phyloP scores from a whole-genome alignment of 140 eudicot species.

The Erigeron philadelphicus region DNA sequence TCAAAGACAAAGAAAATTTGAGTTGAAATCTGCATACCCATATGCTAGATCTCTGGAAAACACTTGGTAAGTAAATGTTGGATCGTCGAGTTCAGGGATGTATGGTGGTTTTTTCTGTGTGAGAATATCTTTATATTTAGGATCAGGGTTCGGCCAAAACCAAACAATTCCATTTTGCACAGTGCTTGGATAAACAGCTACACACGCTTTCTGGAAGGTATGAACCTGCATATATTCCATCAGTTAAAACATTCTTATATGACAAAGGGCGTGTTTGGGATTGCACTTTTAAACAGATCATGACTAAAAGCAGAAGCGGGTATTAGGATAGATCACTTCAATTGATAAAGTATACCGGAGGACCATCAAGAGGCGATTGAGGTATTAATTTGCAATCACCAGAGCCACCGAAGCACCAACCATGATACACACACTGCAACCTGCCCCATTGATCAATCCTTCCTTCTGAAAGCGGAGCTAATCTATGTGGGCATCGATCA shows the following conservation, averaged over 20 bases:
- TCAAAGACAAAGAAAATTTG: background rate
- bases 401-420: slow-evolving; percentile 79
- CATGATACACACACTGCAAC: slow-evolving; percentile 90
- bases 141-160: slow-evolving; percentile 78
- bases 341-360: slow-evolving; percentile 43
- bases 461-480: slow-evolving; percentile 81
- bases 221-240: slow-evolving; percentile 41
- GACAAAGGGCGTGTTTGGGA: no score
- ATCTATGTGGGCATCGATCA: slow-evolving; percentile 68
- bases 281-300: no score
- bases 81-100: slow-evolving; percentile 72
- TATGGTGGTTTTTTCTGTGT: slow-evolving; percentile 58
- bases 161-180: slow-evolving; percentile 68
- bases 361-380: slow-evolving; percentile 79
- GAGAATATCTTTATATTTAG: slow-evolving; percentile 42
- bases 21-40: slow-evolving; percentile 37
- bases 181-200: slow-evolving; percentile 61
- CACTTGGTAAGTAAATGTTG: slow-evolving; percentile 46
- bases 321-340: no score
- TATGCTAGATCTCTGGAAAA: slow-evolving; percentile 62
- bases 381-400: slow-evolving; percentile 75
- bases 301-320: no score
- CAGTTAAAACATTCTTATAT: background rate
- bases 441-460: slow-evolving; percentile 82
- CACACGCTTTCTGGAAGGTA: slow-evolving; percentile 63